These are phyloP conservation scores for Fusarium luffae DNA, from an alignment of 2,329 filamentous ascomycete genomes.

Conservation along the genomic window DNA sequence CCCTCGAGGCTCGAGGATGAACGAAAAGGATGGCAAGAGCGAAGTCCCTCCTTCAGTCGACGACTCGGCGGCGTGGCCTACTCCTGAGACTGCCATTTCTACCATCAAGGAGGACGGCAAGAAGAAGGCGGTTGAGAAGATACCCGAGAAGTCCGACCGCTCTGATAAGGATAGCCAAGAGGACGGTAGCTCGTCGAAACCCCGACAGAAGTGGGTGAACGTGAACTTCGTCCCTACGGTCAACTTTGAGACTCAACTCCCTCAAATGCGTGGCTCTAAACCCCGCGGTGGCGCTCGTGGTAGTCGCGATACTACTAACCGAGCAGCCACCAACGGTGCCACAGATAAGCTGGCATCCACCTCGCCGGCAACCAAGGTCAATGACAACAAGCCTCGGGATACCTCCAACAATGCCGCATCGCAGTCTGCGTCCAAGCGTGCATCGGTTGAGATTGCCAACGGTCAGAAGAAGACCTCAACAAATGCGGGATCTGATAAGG, in stretches of 20 bases:
- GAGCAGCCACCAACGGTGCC: constrained; percentile 51
- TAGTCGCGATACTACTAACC: constrained; percentile 50
- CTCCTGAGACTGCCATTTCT: constrained; percentile 78
- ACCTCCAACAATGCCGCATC: constrained; percentile 53
- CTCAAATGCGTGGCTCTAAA: constrained; percentile 62
- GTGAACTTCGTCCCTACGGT: constrained; percentile 86
- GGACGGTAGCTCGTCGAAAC: constrained; percentile 55
- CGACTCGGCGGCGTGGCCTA: constrained; percentile 89
- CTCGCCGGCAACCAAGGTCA: constrained; percentile 47
- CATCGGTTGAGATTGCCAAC: constrained; percentile 54
- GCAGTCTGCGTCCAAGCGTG: constrained; percentile 57
- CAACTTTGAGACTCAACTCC: constrained; percentile 85
- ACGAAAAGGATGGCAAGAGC: constrained; percentile 56
- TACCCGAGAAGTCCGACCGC: constrained; percentile 68
- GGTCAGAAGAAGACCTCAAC: constrained; percentile 57
- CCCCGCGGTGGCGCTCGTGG: constrained; percentile 62
- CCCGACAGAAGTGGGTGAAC: constrained; percentile 80
- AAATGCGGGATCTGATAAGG: constrained; percentile 52
- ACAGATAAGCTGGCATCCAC: constrained; percentile 53
- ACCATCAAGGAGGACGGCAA: constrained; percentile 73
- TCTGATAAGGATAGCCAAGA: constrained; percentile 74
- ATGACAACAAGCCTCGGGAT: constrained; percentile 53
- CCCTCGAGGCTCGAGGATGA: constrained; percentile 59
- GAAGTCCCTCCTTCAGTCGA: constrained; percentile 71
- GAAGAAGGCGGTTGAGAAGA: constrained; percentile 74